Percentiles rank a stretch among this genome's conserved stretches.
phyloP scores from a whole-genome alignment of 78 protist genomes.

The Protostelium mycophagum region DNA sequence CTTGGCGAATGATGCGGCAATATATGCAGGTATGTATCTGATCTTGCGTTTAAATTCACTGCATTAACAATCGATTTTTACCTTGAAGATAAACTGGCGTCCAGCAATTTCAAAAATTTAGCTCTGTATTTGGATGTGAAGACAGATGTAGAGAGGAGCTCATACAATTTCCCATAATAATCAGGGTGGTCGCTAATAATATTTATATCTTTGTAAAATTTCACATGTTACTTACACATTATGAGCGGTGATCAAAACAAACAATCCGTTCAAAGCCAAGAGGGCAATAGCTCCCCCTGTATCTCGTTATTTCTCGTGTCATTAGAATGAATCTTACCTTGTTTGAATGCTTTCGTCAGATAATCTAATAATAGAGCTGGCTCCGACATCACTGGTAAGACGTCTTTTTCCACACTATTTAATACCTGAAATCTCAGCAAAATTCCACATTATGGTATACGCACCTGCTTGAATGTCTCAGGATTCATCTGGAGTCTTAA shows the following conservation, averaged over 20 bases:
- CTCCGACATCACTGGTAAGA: background rate
- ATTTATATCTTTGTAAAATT: too few relatives aligned
- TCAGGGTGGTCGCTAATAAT: background rate
- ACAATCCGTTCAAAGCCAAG: background rate
- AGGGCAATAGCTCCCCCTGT: background rate
- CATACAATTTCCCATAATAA: background rate
- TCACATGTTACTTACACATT: background rate
- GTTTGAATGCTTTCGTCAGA: background rate
- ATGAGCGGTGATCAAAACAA: background rate
- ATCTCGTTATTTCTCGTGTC: background rate
- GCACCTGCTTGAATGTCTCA: background rate
- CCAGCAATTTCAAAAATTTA: background rate
- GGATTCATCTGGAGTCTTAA: background rate
- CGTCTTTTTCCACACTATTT: background rate
- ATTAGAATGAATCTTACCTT: background rate
- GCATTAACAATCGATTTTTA: background rate
- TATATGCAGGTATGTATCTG: background rate
- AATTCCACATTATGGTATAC: background rate
- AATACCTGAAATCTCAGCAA: background rate
- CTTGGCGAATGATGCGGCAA: background rate
- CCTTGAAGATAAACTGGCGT: background rate
- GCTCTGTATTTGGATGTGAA: background rate
- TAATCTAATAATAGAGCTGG: background rate
- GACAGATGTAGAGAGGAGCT: background rate
- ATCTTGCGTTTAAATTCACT: too few relatives aligned